Percentiles rank a stretch among this genome's conserved stretches.
Evolutionary conservation across 2,329 filamentous ascomycete species (phyloP).

Genomic region (Ophiostoma sp.): DNA sequence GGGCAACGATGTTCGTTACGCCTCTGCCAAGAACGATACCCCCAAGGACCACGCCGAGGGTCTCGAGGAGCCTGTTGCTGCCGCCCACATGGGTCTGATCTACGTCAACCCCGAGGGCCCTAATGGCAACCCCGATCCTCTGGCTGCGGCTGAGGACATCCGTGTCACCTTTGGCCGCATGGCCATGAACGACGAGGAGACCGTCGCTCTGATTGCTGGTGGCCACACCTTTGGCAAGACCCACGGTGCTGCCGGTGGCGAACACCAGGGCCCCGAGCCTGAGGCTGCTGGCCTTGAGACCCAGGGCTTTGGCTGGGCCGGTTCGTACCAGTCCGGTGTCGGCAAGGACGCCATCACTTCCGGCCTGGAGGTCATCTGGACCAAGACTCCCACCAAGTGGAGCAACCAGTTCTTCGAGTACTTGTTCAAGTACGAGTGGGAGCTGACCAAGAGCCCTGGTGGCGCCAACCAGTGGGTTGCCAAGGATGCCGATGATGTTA

Average conservation of each 20-base stretch:
- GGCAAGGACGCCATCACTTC: constrained; percentile 68
- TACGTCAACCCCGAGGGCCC: constrained; percentile 80
- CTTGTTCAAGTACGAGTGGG: constrained; percentile 75
- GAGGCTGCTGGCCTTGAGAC: constrained; percentile 57
- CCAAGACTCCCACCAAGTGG: constrained; percentile 69
- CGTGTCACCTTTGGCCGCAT: constrained; percentile 70
- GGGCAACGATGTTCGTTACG: constrained; percentile 35
- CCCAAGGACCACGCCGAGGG: constrained; percentile 54
- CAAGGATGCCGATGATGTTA: constrained; percentile 59
- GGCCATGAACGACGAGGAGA: constrained; percentile 81
- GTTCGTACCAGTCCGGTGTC: constrained; percentile 58
- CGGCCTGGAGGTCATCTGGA: constrained; percentile 76
- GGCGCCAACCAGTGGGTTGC: constrained; percentile 74
- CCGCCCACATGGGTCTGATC: constrained; percentile 70
- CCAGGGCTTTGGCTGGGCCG: constrained; percentile 70
- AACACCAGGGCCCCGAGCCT: constrained; percentile 63
- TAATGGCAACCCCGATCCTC: constrained; percentile 63
- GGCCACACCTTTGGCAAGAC: constrained; percentile 79
- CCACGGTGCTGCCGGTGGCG: constrained; percentile 62
- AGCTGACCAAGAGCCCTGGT: constrained; percentile 67
- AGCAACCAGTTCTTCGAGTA: constrained; percentile 70
- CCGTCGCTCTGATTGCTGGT: constrained; percentile 71
- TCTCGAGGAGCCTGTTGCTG: constrained; percentile 62
- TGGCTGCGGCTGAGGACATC: constrained; percentile 66
- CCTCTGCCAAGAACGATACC: constrained; percentile 32